Conservation (phyloP, 1,139 yeast species). For the Debaryomyces robertsiae region DNA sequence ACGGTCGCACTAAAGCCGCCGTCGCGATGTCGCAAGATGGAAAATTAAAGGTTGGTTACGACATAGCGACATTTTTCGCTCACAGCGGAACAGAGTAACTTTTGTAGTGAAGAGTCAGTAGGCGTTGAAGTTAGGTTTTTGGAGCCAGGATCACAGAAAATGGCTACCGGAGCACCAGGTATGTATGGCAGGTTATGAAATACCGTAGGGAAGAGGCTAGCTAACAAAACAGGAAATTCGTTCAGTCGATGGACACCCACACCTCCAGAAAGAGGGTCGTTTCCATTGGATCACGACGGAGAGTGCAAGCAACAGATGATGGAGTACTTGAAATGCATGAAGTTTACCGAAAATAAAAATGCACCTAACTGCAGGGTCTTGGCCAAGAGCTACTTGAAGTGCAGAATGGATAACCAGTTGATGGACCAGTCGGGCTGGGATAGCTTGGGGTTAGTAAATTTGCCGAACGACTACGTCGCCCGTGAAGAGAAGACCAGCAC, state of each 20-base stretch:
- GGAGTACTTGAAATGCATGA: conserved; percentile 76
- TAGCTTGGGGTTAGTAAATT: conserved; percentile 64
- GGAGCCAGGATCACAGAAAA: neutral
- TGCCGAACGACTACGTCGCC: conserved; percentile 57
- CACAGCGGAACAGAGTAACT: no score
- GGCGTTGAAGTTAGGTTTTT: no score
- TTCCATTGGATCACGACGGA: conserved; percentile 89
- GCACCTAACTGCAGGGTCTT: conserved; percentile 86
- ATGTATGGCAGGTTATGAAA: conserved; percentile 14
- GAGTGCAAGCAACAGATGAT: conserved; percentile 81
- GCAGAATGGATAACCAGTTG: conserved; percentile 87
- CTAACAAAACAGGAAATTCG: conserved; percentile 28
- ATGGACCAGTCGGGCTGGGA: conserved; percentile 87
- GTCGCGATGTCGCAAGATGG: conserved; percentile 3
- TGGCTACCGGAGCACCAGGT: conserved; percentile 36
- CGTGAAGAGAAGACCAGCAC: conserved; percentile 13
- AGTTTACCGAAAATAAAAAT: conserved; percentile 75
- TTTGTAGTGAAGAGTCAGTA: no score
- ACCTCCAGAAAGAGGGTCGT: conserved; percentile 96
- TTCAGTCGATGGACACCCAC: conserved; percentile 70
- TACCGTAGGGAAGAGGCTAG: neutral
- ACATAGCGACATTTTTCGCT: no score
- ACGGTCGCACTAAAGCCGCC: no score
- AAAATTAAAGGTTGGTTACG: neutral
- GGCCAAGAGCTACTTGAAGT: conserved; percentile 78